Conservation (phyloP, 176 grass and related monocot species). For the Zizania latifolia region DNA sequence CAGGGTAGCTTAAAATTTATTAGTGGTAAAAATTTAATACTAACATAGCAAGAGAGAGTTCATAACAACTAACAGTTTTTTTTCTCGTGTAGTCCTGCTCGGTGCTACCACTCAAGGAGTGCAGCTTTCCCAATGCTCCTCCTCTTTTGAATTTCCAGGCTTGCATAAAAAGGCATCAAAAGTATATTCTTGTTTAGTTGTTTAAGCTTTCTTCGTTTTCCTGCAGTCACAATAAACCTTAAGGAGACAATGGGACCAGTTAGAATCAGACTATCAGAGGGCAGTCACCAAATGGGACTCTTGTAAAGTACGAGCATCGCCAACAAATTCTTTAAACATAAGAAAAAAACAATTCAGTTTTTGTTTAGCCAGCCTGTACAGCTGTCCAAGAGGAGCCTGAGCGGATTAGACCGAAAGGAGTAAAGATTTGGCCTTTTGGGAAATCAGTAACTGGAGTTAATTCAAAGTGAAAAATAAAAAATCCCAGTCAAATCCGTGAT, state of each 20-base stretch:
- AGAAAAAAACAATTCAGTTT: not conserved
- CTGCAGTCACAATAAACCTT: too few species aligned
- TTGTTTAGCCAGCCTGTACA: not conserved
- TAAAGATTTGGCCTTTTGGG: not conserved
- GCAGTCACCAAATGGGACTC: not conserved
- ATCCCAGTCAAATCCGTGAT: constrained; percentile 43
- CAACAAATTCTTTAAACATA: too few species aligned
- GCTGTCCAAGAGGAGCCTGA: not conserved
- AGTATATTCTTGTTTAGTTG: too few species aligned
- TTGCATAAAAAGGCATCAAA: not conserved
- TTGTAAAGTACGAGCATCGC: too few species aligned
- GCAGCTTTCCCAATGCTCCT: not conserved
- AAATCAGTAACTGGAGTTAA: not conserved
- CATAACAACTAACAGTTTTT: too few species aligned
- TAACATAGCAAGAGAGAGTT: too few species aligned
- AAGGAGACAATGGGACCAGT: not conserved
- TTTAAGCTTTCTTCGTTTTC: too few species aligned
- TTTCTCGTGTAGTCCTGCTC: too few species aligned
- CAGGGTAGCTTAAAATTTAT: not conserved
- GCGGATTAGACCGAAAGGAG: not conserved
- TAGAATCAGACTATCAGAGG: not conserved
- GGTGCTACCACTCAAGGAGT: too few species aligned
- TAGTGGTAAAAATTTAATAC: not conserved
- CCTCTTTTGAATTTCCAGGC: not conserved
- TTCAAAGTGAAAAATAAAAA: constrained; percentile 13